A percentile compares a stretch with the other conserved stretches of the same genome.
phyloP scores from a whole-genome alignment of 441 rosid genomes.

The Geranium incanum region DNA sequence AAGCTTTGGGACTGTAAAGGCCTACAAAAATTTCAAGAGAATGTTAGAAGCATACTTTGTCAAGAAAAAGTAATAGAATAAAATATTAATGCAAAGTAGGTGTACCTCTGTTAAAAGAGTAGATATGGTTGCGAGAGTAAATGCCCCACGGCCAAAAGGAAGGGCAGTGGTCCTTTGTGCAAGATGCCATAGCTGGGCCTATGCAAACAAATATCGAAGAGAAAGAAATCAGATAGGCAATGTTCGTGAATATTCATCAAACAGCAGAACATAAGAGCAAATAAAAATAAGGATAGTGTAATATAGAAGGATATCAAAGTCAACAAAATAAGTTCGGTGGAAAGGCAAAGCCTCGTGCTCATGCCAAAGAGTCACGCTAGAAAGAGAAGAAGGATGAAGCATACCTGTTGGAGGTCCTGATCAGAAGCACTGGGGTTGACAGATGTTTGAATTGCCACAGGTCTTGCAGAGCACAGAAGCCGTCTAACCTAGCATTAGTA shows the following conservation, averaged over 20 bases:
- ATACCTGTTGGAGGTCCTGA: slow-evolving; percentile 96
- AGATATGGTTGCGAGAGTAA: slow-evolving; percentile 85
- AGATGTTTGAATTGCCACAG: slow-evolving; percentile 83
- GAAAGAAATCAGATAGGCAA: slow-evolving; percentile 8
- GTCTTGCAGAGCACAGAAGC: slow-evolving; percentile 76
- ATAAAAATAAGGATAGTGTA: neutral
- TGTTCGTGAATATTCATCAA: neutral
- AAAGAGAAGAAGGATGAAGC: slow-evolving; percentile 15
- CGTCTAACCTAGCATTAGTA: slow-evolving; percentile 70
- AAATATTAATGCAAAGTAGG: slow-evolving; percentile 14
- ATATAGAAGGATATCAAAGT: neutral
- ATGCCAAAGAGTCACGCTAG: neutral
- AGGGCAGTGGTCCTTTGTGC: slow-evolving; percentile 99
- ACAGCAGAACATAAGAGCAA: neutral
- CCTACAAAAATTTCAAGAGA: slow-evolving; percentile 44
- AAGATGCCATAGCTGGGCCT: slow-evolving; percentile 97
- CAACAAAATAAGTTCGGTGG: neutral
- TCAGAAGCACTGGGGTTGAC: slow-evolving; percentile 74
- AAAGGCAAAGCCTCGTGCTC: neutral
- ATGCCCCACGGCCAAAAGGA: slow-evolving; percentile 98
- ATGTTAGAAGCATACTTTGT: slow-evolving; percentile 15
- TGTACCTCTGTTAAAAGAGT: slow-evolving; percentile 90
- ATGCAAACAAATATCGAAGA: slow-evolving; percentile 24
- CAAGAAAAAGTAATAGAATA: neutral
- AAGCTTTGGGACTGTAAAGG: slow-evolving; percentile 96